phyloP scores from a whole-genome alignment of 2,329 filamentous ascomycete genomes.

The Cryphonectria japonica region DNA sequence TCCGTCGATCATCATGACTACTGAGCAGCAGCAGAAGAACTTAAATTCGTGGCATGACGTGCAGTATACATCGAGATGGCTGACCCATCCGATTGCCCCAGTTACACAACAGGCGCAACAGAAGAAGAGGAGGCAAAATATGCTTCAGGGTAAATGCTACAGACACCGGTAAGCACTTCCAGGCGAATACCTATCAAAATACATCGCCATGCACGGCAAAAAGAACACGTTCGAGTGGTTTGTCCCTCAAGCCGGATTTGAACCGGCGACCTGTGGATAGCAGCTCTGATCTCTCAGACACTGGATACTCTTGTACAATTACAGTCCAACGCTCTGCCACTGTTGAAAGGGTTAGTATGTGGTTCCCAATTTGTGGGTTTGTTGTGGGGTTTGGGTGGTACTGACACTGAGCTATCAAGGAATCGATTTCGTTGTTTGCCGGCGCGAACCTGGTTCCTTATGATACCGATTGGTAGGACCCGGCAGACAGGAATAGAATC shows the following conservation, averaged over 20 bases:
- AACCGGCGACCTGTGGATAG: slow-evolving; percentile 10
- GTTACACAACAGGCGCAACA: no score
- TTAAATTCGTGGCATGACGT: not conserved
- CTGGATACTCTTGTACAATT: not conserved
- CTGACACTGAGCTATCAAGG: slow-evolving; percentile 11
- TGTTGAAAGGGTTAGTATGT: not conserved
- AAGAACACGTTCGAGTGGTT: not conserved
- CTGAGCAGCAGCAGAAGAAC: not conserved
- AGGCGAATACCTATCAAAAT: not conserved
- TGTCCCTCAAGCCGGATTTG: slow-evolving; percentile 6
- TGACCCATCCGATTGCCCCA: not conserved
- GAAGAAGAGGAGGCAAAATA: not conserved
- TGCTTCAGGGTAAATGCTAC: not conserved
- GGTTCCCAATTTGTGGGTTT: not conserved
- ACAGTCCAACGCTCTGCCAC: slow-evolving; percentile 11
- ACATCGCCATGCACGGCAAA: not conserved
- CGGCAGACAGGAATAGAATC: not conserved
- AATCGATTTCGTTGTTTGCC: not conserved
- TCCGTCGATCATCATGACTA: not conserved
- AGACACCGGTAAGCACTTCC: no score
- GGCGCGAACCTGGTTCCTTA: not conserved
- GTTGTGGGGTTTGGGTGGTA: not conserved
- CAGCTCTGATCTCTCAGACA: not conserved
- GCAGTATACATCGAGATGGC: not conserved
- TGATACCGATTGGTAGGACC: not conserved